Conservation (phyloP, 805 yeast species). For the Kluyveromyces dobzhanskii region DNA sequence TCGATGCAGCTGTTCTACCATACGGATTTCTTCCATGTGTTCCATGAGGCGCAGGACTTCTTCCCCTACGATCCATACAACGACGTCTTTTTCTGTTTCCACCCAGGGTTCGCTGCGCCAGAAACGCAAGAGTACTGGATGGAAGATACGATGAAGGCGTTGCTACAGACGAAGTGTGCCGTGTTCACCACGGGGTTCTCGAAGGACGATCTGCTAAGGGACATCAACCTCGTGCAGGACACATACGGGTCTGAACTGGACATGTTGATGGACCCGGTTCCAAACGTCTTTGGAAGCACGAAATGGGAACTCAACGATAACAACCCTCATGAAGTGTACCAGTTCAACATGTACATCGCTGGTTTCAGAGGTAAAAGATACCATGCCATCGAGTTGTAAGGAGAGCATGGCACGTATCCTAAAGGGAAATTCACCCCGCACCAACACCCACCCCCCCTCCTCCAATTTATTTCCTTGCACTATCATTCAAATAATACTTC, state of each 20-base stretch:
- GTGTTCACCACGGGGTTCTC: conserved; percentile 87
- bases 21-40: conserved; percentile 84
- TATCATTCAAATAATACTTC: conserved; percentile 4
- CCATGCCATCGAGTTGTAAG: conserved; percentile 53
- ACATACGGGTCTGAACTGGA: conserved; percentile 73
- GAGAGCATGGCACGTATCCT: too few species aligned
- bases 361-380: conserved; percentile 96
- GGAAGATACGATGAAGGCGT: conserved; percentile 76
- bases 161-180: conserved; percentile 90
- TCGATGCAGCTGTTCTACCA: conserved; percentile 70
- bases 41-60: conserved; percentile 87
- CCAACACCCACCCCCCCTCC: too few species aligned
- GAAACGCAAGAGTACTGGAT: conserved; percentile 82
- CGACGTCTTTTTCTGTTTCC: conserved; percentile 89
- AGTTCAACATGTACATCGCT: conserved; percentile 80
- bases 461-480: neutral
- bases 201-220: conserved; percentile 59
- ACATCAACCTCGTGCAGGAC: conserved; percentile 58
- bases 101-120: conserved; percentile 85
- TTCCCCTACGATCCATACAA: conserved; percentile 97
- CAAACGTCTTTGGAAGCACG: conserved; percentile 73
- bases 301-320: conserved; percentile 92
- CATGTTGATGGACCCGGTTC: conserved; percentile 62
- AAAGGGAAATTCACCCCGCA: too few species aligned
- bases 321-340: conserved; percentile 89